Percentiles rank a stretch among this genome's conserved stretches.
Evolutionary conservation across 148 eudicot species (phyloP).

Genomic region (Cornus kousa): DNA sequence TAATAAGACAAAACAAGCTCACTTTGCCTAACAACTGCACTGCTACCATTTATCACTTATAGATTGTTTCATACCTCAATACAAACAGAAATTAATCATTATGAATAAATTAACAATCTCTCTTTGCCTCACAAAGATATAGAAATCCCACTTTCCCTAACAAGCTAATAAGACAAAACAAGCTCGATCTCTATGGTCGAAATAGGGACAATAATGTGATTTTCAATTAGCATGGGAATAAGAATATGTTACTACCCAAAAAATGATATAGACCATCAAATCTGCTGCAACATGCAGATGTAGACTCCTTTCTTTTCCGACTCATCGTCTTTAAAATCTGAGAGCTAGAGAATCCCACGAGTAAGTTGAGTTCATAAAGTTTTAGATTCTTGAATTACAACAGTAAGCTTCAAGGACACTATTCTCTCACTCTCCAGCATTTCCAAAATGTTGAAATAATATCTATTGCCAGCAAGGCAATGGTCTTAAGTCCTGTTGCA

Average conservation of each 20-base stretch:
- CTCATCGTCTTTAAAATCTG: conserved; percentile 7
- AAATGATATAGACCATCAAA: conserved; percentile 12
- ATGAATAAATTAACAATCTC: neutral
- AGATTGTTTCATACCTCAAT: neutral
- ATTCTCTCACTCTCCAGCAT: neutral
- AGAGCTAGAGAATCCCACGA: conserved; percentile 15
- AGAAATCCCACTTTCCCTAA: neutral
- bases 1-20: neutral
- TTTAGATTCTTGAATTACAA: conserved; percentile 3
- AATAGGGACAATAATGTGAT: neutral
- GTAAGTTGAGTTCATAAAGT: conserved; percentile 2
- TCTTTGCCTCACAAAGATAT: neutral
- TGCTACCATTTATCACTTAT: neutral
- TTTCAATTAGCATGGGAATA: conserved; percentile 18
- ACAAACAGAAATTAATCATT: neutral
- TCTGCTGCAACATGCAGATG: conserved; percentile 8
- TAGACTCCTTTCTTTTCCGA: conserved; percentile 4
- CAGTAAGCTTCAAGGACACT: neutral
- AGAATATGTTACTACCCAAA: conserved; percentile 13
- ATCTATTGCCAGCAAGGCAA: neutral
- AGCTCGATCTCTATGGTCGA: neutral
- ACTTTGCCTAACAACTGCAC: no score
- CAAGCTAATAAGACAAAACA: neutral
- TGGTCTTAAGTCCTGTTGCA: conserved; percentile 5
- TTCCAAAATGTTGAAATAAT: neutral